Conservation (phyloP, 306 rosid genomes). For the Geum urbanum region DNA sequence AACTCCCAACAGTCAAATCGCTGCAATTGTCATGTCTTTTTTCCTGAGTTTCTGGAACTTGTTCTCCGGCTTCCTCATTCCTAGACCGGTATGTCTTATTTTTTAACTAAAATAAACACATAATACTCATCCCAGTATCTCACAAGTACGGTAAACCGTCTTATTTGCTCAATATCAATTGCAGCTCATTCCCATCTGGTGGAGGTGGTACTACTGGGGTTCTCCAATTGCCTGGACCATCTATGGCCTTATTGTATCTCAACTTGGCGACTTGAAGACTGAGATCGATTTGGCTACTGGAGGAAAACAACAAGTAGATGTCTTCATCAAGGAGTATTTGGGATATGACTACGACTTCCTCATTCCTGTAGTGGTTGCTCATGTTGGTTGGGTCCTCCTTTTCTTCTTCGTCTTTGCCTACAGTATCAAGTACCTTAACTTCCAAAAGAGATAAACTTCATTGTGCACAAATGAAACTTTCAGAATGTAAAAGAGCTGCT, state of each 20-base stretch:
- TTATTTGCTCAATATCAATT: background rate
- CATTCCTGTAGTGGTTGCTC: constrained; percentile 25
- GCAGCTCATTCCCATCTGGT: constrained; percentile 34
- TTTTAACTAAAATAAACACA: background rate
- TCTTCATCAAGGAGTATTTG: constrained; percentile 21
- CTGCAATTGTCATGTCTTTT: constrained; percentile 48
- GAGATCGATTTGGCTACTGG: background rate
- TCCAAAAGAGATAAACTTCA: constrained; percentile 27
- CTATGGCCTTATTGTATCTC: constrained; percentile 29
- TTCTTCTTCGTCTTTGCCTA: constrained; percentile 35
- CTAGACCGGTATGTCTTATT: constrained; percentile 40
- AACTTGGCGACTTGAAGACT: constrained; percentile 21
- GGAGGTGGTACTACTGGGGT: constrained; percentile 39
- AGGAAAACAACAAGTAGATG: background rate
- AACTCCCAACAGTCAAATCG: constrained; percentile 50
- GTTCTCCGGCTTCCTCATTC: constrained; percentile 63
- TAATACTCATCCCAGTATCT: background rate
- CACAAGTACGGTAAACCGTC: too few relatives aligned
- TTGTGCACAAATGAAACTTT: background rate
- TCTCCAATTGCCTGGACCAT: constrained; percentile 33
- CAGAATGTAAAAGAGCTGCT: background rate
- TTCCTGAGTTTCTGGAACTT: constrained; percentile 62
- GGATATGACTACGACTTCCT: constrained; percentile 30
- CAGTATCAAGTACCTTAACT: constrained; percentile 33
- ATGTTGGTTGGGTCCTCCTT: constrained; percentile 32